Evolutionary conservation across 116 monocot genomes (phyloP).

Genomic region (Dioscorea cayenensis): DNA sequence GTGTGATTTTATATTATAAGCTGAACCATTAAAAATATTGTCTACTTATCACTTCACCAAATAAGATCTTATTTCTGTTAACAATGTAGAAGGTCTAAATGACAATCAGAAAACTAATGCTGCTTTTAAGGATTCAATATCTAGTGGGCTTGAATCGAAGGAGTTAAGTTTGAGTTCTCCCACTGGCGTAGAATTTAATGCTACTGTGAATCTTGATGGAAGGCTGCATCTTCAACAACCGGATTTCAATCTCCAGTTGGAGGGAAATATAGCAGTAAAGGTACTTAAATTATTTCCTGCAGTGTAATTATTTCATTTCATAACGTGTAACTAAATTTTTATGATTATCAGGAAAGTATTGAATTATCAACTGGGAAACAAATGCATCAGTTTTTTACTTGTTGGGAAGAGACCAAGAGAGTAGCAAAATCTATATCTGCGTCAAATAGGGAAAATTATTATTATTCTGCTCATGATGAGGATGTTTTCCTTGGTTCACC

Average conservation of each 20-base stretch:
- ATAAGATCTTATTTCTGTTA: neutral
- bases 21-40: no score
- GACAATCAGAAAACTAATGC: slow-evolving; percentile 4
- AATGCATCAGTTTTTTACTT: slow-evolving; percentile 62
- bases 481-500: slow-evolving; percentile 26
- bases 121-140: slow-evolving; percentile 2
- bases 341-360: slow-evolving; percentile 33
- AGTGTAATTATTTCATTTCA: neutral
- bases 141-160: slow-evolving; percentile 1
- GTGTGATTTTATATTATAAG: no score
- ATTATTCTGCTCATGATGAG: slow-evolving; percentile 12
- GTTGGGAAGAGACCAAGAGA: slow-evolving; percentile 28
- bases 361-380: slow-evolving; percentile 48
- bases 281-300: slow-evolving; percentile 12
- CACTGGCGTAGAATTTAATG: slow-evolving; percentile 12
- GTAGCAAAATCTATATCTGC: slow-evolving; percentile 8
- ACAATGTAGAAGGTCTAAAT: slow-evolving; percentile 17
- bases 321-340: neutral
- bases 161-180: neutral
- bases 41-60: neutral
- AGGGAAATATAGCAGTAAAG: slow-evolving; percentile 46
- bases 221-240: slow-evolving; percentile 3
- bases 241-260: slow-evolving; percentile 29
- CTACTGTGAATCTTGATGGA: slow-evolving; percentile 13
- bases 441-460: slow-evolving; percentile 15